Conservation (phyloP, 306 rosid genomes). For the Quercus suber region DNA sequence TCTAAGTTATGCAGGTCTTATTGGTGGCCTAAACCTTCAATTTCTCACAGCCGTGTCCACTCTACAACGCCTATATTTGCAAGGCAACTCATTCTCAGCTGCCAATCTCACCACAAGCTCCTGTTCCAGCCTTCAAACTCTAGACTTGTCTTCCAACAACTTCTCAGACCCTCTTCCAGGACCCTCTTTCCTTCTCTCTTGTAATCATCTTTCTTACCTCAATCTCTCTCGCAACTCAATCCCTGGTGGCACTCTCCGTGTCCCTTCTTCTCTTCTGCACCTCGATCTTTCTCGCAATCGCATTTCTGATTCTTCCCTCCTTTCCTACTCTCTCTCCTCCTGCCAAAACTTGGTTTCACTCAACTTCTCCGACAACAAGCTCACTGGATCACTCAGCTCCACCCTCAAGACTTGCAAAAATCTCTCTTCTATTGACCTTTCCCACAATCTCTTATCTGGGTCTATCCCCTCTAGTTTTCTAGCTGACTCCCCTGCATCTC, state of each 20-base stretch:
- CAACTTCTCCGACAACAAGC: slow-evolving; percentile 50
- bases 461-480: slow-evolving; percentile 36
- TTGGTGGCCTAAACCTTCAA: slow-evolving; percentile 46
- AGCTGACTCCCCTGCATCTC: slow-evolving; percentile 25
- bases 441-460: slow-evolving; percentile 46
- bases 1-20: slow-evolving; percentile 47
- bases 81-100: slow-evolving; percentile 41
- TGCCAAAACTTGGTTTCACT: slow-evolving; percentile 37
- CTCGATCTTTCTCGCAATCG: slow-evolving; percentile 55
- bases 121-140: slow-evolving; percentile 30
- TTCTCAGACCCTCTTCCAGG: slow-evolving; percentile 33
- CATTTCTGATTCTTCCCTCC: slow-evolving; percentile 31
- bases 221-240: slow-evolving; percentile 53
- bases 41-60: slow-evolving; percentile 41
- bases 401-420: slow-evolving; percentile 24
- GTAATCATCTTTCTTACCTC: slow-evolving; percentile 29
- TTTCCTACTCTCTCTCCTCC: slow-evolving; percentile 18
- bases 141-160: slow-evolving; percentile 65
- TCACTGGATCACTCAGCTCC: slow-evolving; percentile 37
- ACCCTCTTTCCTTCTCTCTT: slow-evolving; percentile 10
- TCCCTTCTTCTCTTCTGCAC: slow-evolving; percentile 33
- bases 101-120: slow-evolving; percentile 30
- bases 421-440: slow-evolving; percentile 45
- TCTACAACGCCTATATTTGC: slow-evolving; percentile 34
- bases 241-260: slow-evolving; percentile 18